These are phyloP conservation scores for Cercospora zeae-maydis DNA, from an alignment of 2,329 filamentous ascomycete species.

Conservation along the genomic window DNA sequence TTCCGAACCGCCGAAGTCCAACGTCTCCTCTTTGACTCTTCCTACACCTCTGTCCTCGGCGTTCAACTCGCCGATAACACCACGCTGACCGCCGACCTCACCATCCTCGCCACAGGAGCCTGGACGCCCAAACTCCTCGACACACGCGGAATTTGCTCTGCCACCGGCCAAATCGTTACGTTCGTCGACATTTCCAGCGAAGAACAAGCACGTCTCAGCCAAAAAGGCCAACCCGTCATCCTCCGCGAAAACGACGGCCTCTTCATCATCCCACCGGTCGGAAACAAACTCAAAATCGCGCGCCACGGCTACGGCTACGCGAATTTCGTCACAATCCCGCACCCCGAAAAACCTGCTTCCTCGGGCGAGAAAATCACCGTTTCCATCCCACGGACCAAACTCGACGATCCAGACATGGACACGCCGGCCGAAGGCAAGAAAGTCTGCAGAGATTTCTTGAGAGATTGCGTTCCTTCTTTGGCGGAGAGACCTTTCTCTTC, in stretches of 20 bases:
- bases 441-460: conserved; percentile 60
- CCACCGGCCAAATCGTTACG: conserved; percentile 76
- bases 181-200: conserved; percentile 71
- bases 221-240: conserved; percentile 61
- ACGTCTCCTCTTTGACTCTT: conserved; percentile 40
- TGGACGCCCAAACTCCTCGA: conserved; percentile 80
- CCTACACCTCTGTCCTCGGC: conserved; percentile 50
- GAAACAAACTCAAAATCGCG: conserved; percentile 47
- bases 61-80: conserved; percentile 53
- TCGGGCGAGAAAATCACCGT: conserved; percentile 40
- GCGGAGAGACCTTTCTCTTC: conserved; percentile 44
- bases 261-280: conserved; percentile 68
- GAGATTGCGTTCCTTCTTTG: conserved; percentile 48
- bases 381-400: conserved; percentile 51
- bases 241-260: conserved; percentile 68
- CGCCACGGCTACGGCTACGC: conserved; percentile 50
- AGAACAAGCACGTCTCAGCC: conserved; percentile 62
- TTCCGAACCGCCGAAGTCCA: conserved; percentile 51
- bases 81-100: conserved; percentile 62
- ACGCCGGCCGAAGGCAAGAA: conserved; percentile 60
- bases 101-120: conserved; percentile 78
- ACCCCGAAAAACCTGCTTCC: conserved; percentile 41
- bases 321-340: conserved; percentile 46
- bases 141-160: conserved; percentile 68
- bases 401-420: conserved; percentile 38